phyloP scores from a whole-genome alignment of 306 rosid species.

The Casuarina cunninghamiana region DNA sequence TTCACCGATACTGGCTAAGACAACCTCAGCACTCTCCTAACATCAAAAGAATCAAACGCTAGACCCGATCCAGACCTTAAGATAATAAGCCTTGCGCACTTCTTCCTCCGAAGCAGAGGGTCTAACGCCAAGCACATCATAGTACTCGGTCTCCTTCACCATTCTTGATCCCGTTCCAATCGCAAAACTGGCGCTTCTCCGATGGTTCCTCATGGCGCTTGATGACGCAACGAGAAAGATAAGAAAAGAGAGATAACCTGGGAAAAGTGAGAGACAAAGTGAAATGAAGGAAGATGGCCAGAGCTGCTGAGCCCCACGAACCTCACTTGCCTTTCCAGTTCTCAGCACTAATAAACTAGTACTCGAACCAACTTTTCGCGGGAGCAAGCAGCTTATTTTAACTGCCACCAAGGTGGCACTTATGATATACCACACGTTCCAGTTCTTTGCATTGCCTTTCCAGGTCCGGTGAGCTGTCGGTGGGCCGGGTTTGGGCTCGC shows the following conservation, averaged over 20 bases:
- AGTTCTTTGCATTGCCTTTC: neutral
- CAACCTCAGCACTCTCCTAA: neutral
- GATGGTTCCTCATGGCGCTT: slow-evolving; percentile 4
- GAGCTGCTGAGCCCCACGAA: slow-evolving; percentile 32
- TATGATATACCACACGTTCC: slow-evolving; percentile 1
- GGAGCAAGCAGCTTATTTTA: slow-evolving; percentile 58
- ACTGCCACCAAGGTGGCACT: slow-evolving; percentile 37
- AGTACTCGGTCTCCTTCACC: slow-evolving; percentile 86
- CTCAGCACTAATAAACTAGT: slow-evolving; percentile 41
- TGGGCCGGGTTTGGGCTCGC: slow-evolving; percentile 17
- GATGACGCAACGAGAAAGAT: neutral
- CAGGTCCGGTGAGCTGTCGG: slow-evolving; percentile 18
- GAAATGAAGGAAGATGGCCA: slow-evolving; percentile 7
- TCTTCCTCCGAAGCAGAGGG: slow-evolving; percentile 74
- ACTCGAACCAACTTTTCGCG: slow-evolving; percentile 55
- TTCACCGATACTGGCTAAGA: neutral
- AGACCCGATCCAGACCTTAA: slow-evolving; percentile 47
- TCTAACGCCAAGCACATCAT: slow-evolving; percentile 67
- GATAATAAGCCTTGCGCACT: slow-evolving; percentile 92
- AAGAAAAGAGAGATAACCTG: neutral
- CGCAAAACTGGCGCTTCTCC: neutral
- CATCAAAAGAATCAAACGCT: neutral
- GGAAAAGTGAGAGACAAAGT: slow-evolving; percentile 13
- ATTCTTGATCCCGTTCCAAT: slow-evolving; percentile 19
- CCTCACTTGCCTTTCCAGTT: slow-evolving; percentile 61